Percentiles rank a stretch among this genome's conserved stretches.
Conservation (phyloP, 179 eudicot genomes). For the Spergularia azorica region DNA sequence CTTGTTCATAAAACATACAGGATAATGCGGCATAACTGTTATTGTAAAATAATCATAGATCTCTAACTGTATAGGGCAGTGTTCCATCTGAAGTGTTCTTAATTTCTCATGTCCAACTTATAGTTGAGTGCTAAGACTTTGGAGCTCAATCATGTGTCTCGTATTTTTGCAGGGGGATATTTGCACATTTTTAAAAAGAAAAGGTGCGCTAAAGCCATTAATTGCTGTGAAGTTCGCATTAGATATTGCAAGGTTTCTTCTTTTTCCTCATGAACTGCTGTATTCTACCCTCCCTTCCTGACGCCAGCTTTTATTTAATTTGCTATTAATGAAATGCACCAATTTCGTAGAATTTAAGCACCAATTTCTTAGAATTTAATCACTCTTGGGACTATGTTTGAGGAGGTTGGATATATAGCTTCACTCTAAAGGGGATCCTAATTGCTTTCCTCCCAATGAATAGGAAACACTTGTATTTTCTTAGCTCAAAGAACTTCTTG, state of each 20-base stretch:
- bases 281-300: not conserved
- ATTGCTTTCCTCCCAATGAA: no score
- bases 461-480: no score
- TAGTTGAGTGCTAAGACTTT: not conserved
- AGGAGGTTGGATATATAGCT: no score
- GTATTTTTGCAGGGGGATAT: slow-evolving; percentile 39
- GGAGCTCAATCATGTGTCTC: not conserved
- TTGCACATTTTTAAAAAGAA: slow-evolving; percentile 31
- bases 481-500: no score
- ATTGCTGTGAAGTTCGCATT: slow-evolving; percentile 43
- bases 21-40: no score
- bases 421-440: no score
- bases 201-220: slow-evolving; percentile 40
- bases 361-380: no score
- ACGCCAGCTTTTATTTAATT: no score
- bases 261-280: slow-evolving; percentile 10
- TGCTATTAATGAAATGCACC: no score
- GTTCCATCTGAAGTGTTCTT: not conserved
- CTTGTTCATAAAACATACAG: no score
- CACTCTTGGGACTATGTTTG: no score
- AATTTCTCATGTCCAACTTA: not conserved
- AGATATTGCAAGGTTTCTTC: slow-evolving; percentile 43
- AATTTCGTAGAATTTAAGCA: no score
- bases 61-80: not conserved
- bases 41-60: not conserved